phyloP scores from a whole-genome alignment of 495 filamentous ascomycete genomes.

The Polyplosphaeria fusca region DNA sequence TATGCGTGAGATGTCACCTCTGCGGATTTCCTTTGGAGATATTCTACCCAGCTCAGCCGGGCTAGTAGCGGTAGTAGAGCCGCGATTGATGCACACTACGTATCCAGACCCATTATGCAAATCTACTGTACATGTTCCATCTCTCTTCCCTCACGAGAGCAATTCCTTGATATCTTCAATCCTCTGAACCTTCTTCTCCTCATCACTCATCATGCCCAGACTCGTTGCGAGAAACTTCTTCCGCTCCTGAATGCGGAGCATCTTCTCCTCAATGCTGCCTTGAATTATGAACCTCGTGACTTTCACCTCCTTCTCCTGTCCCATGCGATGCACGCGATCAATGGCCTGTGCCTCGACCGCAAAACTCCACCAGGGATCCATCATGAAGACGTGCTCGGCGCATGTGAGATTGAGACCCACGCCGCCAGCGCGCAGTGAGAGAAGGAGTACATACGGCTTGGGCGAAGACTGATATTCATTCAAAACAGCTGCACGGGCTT shows the following conservation, averaged over 20 bases:
- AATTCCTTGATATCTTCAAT: slow-evolving; percentile 94
- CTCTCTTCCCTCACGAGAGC: too few species aligned
- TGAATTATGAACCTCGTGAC: slow-evolving; percentile 85
- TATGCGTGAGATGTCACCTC: too few species aligned
- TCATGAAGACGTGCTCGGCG: slow-evolving; percentile 89
- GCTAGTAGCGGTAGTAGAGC: too few species aligned
- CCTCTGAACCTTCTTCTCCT: slow-evolving; percentile 83
- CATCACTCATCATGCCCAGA: slow-evolving; percentile 88
- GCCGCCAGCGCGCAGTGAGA: slow-evolving; percentile 86
- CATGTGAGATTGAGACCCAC: slow-evolving; percentile 90
- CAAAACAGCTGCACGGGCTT: slow-evolving; percentile 72
- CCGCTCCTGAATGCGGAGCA: slow-evolving; percentile 88
- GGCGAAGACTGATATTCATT: slow-evolving; percentile 58
- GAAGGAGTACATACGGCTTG: slow-evolving; percentile 61
- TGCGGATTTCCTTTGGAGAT: too few species aligned
- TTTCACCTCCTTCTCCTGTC: slow-evolving; percentile 79
- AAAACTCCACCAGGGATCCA: slow-evolving; percentile 99
- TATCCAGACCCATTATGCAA: too few species aligned
- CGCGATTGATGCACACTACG: too few species aligned
- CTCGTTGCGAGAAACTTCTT: slow-evolving; percentile 96
- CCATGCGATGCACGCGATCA: slow-evolving; percentile 98
- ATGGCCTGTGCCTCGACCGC: slow-evolving; percentile 97
- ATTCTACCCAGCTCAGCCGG: too few species aligned
- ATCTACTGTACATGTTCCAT: too few species aligned
- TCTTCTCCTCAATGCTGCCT: slow-evolving; percentile 89